Evolutionary conservation across 768 basidiomycete genomes (phyloP).

Genomic region (Galerina sulciceps): DNA sequence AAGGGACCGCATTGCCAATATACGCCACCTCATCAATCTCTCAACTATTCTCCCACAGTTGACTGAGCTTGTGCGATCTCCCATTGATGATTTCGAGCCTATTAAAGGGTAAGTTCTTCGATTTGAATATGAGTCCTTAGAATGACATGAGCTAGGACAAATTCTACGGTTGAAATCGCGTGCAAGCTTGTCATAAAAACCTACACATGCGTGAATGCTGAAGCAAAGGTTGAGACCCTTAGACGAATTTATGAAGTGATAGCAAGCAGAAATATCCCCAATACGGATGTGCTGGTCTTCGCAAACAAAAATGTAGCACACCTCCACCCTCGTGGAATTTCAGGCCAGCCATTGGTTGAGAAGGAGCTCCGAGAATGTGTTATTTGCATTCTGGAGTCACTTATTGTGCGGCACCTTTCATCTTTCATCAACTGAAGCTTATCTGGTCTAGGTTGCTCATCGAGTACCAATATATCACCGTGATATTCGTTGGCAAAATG

Average conservation of each 20-base stretch:
- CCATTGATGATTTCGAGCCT: slow-evolving; percentile 7
- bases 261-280: background rate
- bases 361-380: slow-evolving; percentile 14
- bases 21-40: slow-evolving; percentile 17
- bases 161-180: slow-evolving; percentile 13
- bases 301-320: background rate
- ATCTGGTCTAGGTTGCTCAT: slow-evolving; percentile 16
- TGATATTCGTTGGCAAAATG: slow-evolving; percentile 28
- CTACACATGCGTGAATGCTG: slow-evolving; percentile 8
- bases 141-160: slow-evolving; percentile 6
- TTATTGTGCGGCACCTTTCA: slow-evolving; percentile 10
- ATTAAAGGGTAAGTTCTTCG: slow-evolving; percentile 10
- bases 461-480: slow-evolving; percentile 19
- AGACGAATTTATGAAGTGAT: slow-evolving; percentile 18
- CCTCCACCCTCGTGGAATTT: slow-evolving; percentile 19
- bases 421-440: slow-evolving; percentile 1
- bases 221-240: slow-evolving; percentile 9
- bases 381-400: slow-evolving; percentile 21
- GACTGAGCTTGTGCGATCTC: slow-evolving; percentile 5
- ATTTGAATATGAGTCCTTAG: background rate
- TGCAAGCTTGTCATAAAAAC: slow-evolving; percentile 16
- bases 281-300: background rate
- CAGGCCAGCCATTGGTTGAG: slow-evolving; percentile 5
- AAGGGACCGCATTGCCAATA: slow-evolving; percentile 15
- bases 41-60: slow-evolving; percentile 4